These are phyloP conservation scores for Rugosomyces carneus DNA, from an alignment of 1,284 basidiomycete species.

Conservation along the genomic window DNA sequence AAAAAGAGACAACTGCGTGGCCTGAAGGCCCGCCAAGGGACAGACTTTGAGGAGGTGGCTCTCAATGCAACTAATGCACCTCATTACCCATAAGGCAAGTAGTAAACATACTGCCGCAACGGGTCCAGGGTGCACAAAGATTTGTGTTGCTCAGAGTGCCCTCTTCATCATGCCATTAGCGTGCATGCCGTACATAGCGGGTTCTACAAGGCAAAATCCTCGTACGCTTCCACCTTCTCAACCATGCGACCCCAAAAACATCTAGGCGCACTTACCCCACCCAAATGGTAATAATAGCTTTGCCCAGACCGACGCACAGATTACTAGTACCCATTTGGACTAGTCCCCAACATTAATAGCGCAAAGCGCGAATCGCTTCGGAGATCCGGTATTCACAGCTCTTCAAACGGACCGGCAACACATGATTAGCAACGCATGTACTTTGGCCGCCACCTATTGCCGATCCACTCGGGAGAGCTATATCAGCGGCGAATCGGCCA, in stretches of 20 bases:
- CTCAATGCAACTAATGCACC: too few relatives aligned
- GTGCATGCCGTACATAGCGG: too few relatives aligned
- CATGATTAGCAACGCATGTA: not conserved
- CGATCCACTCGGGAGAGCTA: conserved; percentile 11
- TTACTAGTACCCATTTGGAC: conserved; percentile 3
- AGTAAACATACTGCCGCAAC: too few relatives aligned
- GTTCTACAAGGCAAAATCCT: not conserved
- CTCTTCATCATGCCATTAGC: not conserved
- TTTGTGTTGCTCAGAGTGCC: too few relatives aligned
- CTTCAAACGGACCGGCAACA: conserved; percentile 7
- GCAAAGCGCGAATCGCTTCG: conserved; percentile 8
- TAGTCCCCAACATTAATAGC: conserved; percentile 1
- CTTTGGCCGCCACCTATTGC: conserved; percentile 8
- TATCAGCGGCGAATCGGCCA: conserved; percentile 2
- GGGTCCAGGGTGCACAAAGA: too few relatives aligned
- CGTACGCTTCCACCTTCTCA: conserved; percentile 5
- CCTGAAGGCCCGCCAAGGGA: too few relatives aligned
- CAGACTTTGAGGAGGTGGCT: too few relatives aligned
- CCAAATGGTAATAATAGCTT: conserved; percentile 4
- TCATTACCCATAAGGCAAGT: too few relatives aligned
- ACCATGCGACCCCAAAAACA: not conserved
- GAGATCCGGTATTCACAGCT: not conserved
- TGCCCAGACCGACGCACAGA: conserved; percentile 2
- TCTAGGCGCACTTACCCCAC: conserved; percentile 3
- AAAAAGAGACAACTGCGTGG: too few relatives aligned